Conservation (phyloP, 2,329 filamentous ascomycete genomes). For the Dactylonectria estremocensis region DNA sequence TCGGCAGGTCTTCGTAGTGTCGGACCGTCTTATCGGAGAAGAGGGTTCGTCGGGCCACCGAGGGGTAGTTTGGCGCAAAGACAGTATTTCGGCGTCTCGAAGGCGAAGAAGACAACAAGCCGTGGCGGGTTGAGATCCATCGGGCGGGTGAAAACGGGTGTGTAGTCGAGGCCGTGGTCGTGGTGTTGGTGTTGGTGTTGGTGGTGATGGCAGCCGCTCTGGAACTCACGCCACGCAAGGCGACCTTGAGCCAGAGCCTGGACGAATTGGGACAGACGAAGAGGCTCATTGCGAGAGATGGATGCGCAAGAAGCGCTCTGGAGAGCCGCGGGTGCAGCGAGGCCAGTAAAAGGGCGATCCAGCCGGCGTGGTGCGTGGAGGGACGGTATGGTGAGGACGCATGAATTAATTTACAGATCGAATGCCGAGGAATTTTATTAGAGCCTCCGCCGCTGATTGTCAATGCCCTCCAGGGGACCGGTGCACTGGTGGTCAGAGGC, state of each 20-base stretch:
- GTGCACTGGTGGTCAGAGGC: background rate
- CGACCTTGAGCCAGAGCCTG: constrained; percentile 49
- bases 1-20: constrained; percentile 72
- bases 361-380: constrained; percentile 19
- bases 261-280: constrained; percentile 50
- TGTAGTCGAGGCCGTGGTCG: constrained; percentile 27
- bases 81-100: constrained; percentile 27
- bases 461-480: constrained; percentile 5
- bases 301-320: constrained; percentile 46
- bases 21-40: constrained; percentile 59
- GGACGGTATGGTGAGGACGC: constrained; percentile 44
- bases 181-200: background rate
- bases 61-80: constrained; percentile 34
- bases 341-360: constrained; percentile 35
- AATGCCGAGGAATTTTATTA: constrained; percentile 45
- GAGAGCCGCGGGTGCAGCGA: constrained; percentile 41
- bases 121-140: constrained; percentile 43
- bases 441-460: constrained; percentile 15
- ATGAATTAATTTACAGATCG: constrained; percentile 46
- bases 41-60: constrained; percentile 50
- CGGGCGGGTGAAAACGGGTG: constrained; percentile 42
- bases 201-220: constrained; percentile 25
- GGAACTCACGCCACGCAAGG: constrained; percentile 45
- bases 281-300: constrained; percentile 46
- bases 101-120: constrained; percentile 27